phyloP scores from a whole-genome alignment of 2,329 filamentous ascomycete genomes.

The Aspergillus versicolor region DNA sequence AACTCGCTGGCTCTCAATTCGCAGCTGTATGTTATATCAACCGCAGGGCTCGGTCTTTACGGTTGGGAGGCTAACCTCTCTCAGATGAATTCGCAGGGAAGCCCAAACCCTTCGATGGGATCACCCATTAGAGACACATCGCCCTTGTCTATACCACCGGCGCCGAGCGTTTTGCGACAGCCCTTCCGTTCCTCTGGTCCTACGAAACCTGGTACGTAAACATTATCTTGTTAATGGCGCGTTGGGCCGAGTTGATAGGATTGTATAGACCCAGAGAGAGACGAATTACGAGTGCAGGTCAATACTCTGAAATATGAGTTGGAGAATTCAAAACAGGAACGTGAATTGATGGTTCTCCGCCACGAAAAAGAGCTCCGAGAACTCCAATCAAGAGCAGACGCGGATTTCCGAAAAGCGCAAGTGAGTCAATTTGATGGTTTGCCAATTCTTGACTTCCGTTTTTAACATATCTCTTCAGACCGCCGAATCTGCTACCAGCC shows the following conservation, averaged over 20 bases:
- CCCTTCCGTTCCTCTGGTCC: conserved; percentile 34
- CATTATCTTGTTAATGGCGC: background rate
- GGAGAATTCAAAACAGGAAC: conserved; percentile 82
- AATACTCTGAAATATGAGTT: conserved; percentile 86
- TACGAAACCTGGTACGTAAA: conserved; percentile 37
- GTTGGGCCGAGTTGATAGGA: conserved; percentile 10
- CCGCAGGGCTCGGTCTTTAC: background rate
- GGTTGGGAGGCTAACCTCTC: conserved; percentile 7
- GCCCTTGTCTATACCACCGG: conserved; percentile 35
- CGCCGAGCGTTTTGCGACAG: conserved; percentile 37
- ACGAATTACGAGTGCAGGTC: conserved; percentile 85
- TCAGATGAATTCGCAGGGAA: conserved; percentile 40
- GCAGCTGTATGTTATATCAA: conserved; percentile 2
- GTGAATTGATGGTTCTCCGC: conserved; percentile 73
- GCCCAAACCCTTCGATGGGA: conserved; percentile 59
- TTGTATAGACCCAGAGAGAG: conserved; percentile 51
- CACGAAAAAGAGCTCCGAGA: conserved; percentile 84
- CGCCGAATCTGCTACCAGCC: conserved; percentile 53
- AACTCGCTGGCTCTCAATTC: background rate
- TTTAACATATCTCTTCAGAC: conserved; percentile 31
- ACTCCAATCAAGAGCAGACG: conserved; percentile 74
- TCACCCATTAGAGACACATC: conserved; percentile 57
- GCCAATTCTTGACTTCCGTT: background rate
- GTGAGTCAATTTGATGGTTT: conserved; percentile 28
- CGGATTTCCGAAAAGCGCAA: conserved; percentile 71